phyloP scores from a whole-genome alignment of 441 rosid species.

The Gossypium gossypioides region DNA sequence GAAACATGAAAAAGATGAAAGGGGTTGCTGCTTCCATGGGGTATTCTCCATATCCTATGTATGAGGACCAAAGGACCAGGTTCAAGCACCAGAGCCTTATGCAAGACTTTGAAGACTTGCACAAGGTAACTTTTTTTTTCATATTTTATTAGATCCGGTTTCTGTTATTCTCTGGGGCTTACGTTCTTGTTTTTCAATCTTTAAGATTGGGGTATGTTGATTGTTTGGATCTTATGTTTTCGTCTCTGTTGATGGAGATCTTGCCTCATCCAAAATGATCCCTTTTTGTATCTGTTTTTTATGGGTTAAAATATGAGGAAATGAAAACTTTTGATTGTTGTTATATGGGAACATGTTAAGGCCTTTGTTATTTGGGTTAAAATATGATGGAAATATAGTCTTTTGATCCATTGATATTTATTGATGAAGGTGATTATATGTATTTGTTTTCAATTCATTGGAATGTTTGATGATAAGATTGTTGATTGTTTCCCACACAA shows the following conservation, averaged over 20 bases:
- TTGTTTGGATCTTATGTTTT: constrained; percentile 1
- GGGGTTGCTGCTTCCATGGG: constrained; percentile 18
- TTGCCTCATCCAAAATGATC: background rate
- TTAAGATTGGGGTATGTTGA: background rate
- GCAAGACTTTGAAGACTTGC: constrained; percentile 61
- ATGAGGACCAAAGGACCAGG: constrained; percentile 39
- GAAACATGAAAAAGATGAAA: constrained; percentile 35
- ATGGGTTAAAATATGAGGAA: background rate
- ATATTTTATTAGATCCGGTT: background rate
- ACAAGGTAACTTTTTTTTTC: constrained; percentile 33
- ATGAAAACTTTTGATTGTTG: background rate
- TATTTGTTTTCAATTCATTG: background rate
- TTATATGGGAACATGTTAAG: background rate
- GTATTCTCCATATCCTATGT: constrained; percentile 23
- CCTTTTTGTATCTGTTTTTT: background rate
- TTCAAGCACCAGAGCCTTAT: constrained; percentile 52
- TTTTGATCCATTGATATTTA: background rate
- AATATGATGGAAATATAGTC: background rate
- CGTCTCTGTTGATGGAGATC: background rate
- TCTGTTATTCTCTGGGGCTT: constrained; percentile 8
- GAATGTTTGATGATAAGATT: background rate
- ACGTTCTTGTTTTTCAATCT: background rate
- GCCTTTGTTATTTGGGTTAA: background rate
- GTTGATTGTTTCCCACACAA: background rate
- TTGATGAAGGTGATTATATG: background rate